These are phyloP conservation scores for Fusarium metavorans DNA, from an alignment of 2,329 filamentous ascomycete species.

Conservation along the genomic window DNA sequence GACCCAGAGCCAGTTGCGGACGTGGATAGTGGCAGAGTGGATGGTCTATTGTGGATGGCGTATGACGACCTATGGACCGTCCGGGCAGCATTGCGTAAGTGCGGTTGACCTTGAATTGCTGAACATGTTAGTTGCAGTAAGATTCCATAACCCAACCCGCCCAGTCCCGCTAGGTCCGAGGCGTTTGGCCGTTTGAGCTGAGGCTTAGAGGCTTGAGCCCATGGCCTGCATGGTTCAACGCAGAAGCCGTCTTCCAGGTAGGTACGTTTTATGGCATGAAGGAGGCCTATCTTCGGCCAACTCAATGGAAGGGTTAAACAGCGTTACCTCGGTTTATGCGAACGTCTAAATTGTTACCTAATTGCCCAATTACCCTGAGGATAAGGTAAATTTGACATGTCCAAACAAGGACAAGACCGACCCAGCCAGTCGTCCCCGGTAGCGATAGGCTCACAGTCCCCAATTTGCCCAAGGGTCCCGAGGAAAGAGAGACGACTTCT, in stretches of 20 bases:
- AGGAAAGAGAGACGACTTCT: conserved; percentile 32
- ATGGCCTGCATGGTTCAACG: conserved; percentile 12
- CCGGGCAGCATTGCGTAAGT: conserved; percentile 40
- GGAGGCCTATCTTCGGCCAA: conserved; percentile 3
- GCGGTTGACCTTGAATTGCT: conserved; percentile 13
- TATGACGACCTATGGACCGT: conserved; percentile 26
- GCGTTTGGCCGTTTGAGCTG: conserved; percentile 11
- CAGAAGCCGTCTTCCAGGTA: neutral
- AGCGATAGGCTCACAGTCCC: conserved; percentile 26
- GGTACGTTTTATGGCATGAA: neutral
- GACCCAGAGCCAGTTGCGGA: conserved; percentile 28
- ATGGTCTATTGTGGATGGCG: conserved; percentile 34
- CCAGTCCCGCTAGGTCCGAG: conserved; percentile 14
- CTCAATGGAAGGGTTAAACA: conserved; percentile 24
- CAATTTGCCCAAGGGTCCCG: conserved; percentile 23
- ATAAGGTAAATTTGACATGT: conserved; percentile 33
- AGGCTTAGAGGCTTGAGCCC: conserved; percentile 7
- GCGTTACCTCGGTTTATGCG: conserved; percentile 32
- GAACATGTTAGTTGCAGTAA: neutral
- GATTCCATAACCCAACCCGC: neutral
- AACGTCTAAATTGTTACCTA: conserved; percentile 17
- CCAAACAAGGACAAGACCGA: conserved; percentile 24
- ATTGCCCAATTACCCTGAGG: conserved; percentile 7
- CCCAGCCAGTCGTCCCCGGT: conserved; percentile 29
- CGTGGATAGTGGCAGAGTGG: conserved; percentile 24